Evolutionary conservation across 148 eudicot genomes (phyloP).

Genomic region (Rhododendron ferrugineum): DNA sequence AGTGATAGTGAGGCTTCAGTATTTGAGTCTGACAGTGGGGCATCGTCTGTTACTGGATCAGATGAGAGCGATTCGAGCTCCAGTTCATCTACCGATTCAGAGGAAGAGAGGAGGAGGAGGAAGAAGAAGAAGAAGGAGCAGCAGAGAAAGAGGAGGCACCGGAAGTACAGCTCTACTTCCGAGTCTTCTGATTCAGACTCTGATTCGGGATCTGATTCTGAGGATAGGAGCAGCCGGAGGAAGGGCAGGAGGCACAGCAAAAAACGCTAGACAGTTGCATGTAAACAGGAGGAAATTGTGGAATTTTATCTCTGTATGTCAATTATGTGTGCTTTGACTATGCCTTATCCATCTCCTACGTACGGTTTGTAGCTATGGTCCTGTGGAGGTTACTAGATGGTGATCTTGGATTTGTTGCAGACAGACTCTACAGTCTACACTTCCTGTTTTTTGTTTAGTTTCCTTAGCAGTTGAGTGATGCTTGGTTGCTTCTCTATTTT

Average conservation of each 20-base stretch:
- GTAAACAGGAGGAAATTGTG: not conserved
- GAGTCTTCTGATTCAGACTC: constrained; percentile 67
- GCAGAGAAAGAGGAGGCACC: constrained; percentile 48
- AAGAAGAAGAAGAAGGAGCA: constrained; percentile 35
- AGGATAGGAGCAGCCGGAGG: constrained; percentile 41
- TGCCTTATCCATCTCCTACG: not conserved
- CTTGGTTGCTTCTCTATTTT: not conserved
- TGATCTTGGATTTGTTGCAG: not conserved
- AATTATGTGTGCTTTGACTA: not conserved
- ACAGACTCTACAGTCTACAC: not conserved
- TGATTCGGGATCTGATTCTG: constrained; percentile 67
- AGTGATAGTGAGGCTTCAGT: constrained; percentile 72
- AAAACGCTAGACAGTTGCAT: constrained; percentile 25
- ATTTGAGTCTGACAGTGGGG: constrained; percentile 56
- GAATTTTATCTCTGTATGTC: not conserved
- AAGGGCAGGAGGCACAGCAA: constrained; percentile 65
- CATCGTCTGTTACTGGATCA: constrained; percentile 53
- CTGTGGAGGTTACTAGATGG: not conserved
- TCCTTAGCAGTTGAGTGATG: not conserved
- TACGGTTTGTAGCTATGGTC: not conserved
- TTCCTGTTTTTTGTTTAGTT: not conserved
- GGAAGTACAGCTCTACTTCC: constrained; percentile 63
- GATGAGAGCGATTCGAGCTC: constrained; percentile 65
- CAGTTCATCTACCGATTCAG: constrained; percentile 71
- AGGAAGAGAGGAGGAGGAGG: constrained; percentile 64